Evolutionary conservation across 371 early-diverging fungal species (phyloP).

Genomic region (Apophysomyces elegans): DNA sequence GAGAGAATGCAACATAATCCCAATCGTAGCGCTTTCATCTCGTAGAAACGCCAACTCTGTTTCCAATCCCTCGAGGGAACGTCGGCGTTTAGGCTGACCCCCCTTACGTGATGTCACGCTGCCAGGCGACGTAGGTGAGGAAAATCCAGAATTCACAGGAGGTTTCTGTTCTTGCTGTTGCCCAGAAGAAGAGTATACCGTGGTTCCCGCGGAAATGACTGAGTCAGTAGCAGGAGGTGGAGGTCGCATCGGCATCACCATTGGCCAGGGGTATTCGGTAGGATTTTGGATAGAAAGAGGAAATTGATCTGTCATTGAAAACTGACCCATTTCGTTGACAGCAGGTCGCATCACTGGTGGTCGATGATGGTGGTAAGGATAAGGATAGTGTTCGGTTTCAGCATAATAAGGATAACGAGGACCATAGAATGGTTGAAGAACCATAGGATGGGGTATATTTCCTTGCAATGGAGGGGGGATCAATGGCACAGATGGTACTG

Average conservation of each 20-base stretch:
- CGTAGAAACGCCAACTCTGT: constrained; percentile 26
- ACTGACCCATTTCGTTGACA: not conserved
- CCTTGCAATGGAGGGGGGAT: not conserved
- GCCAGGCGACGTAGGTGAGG: not conserved
- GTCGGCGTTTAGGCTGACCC: not conserved
- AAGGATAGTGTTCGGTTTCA: not conserved
- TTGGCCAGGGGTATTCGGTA: not conserved
- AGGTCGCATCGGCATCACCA: not conserved
- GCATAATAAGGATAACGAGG: not conserved
- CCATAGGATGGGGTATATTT: not conserved
- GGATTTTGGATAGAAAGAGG: not conserved
- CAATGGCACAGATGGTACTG: not conserved
- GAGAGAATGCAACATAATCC: constrained; percentile 28
- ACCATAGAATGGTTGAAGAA: not conserved
- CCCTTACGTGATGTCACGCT: not conserved
- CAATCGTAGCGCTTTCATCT: constrained; percentile 29
- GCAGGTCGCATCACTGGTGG: not conserved
- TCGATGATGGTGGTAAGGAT: constrained; percentile 5
- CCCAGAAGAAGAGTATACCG: not conserved
- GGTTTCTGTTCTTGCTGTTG: not conserved
- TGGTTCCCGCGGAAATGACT: too few relatives aligned
- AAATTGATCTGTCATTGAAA: not conserved
- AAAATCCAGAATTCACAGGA: not conserved
- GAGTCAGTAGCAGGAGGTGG: not conserved
- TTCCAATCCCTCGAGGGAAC: constrained; percentile 16